These are phyloP conservation scores for Iris macrosiphon DNA, from an alignment of 106 monocot species.

Conservation along the genomic window DNA sequence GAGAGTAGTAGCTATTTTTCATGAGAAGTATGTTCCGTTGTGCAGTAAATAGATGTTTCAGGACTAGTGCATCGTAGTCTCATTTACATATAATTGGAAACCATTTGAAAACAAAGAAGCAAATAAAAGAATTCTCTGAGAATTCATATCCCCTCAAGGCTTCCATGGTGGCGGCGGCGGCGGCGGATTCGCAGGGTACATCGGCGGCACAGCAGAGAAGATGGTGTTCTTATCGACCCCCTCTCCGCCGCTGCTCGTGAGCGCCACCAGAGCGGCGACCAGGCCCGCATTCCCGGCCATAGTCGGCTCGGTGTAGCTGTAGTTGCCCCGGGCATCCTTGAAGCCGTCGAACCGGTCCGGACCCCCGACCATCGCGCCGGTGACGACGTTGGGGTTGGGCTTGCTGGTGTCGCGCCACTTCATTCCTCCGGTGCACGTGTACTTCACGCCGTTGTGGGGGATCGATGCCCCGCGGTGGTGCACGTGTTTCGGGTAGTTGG, in stretches of 20 bases:
- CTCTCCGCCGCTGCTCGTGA: conserved; percentile 23
- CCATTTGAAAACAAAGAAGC: too few species aligned
- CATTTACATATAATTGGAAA: too few species aligned
- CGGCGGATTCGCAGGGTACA: conserved; percentile 45
- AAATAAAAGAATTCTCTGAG: too few species aligned
- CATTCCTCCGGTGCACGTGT: conserved; percentile 58
- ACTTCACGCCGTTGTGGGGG: conserved; percentile 51
- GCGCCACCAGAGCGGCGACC: conserved; percentile 57
- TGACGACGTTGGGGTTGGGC: conserved; percentile 56
- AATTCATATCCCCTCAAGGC: conserved; percentile 37
- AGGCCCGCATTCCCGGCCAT: conserved; percentile 76
- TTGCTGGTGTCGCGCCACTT: conserved; percentile 47
- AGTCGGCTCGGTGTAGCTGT: conserved; percentile 64
- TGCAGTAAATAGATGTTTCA: too few species aligned
- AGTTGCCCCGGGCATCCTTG: conserved; percentile 32
- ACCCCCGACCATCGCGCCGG: conserved; percentile 80
- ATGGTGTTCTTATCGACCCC: conserved; percentile 72
- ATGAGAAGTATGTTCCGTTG: too few species aligned
- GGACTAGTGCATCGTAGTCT: too few species aligned
- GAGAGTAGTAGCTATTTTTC: too few species aligned
- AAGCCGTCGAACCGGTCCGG: conserved; percentile 53
- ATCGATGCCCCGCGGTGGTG: conserved; percentile 85
- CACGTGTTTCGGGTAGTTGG: conserved; percentile 55
- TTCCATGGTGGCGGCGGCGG: conserved; percentile 73
- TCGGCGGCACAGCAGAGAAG: conserved; percentile 52